phyloP scores from a whole-genome alignment of 768 basidiomycete species.

The Pisolithus tinctorius region DNA sequence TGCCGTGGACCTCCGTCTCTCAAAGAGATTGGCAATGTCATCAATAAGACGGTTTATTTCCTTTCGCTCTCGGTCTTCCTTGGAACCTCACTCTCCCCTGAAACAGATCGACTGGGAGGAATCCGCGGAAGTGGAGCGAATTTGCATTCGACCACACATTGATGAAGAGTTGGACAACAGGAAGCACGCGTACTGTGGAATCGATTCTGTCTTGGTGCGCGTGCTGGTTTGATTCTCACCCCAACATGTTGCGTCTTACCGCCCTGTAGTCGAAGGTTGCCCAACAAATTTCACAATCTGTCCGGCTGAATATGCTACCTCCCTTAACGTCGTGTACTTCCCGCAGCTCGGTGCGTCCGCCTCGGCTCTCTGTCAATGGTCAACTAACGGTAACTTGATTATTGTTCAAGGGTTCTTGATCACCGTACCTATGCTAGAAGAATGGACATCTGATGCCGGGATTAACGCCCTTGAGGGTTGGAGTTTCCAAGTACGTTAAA shows the following conservation, averaged over 20 bases:
- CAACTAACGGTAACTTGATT: slow-evolving; percentile 1
- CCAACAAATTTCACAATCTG: slow-evolving; percentile 52
- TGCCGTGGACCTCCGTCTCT: slow-evolving; percentile 54
- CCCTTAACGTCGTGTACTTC: slow-evolving; percentile 86
- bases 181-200: slow-evolving; percentile 80
- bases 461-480: slow-evolving; percentile 67
- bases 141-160: slow-evolving; percentile 70
- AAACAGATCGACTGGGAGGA: slow-evolving; percentile 91
- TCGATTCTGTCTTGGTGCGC: slow-evolving; percentile 78
- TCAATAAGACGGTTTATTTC: slow-evolving; percentile 63
- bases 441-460: slow-evolving; percentile 55
- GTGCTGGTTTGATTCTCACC: not conserved
- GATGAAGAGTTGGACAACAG: slow-evolving; percentile 83
- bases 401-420: slow-evolving; percentile 61
- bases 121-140: slow-evolving; percentile 56
- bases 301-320: slow-evolving; percentile 59
- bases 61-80: not conserved
- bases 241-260: not conserved
- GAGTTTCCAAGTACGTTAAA: slow-evolving; percentile 61
- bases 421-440: slow-evolving; percentile 67
- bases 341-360: slow-evolving; percentile 74
- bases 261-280: slow-evolving; percentile 64
- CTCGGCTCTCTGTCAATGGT: not conserved
- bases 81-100: not conserved
- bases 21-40: slow-evolving; percentile 57